These are phyloP conservation scores for Eleusine indica DNA, from an alignment of 176 grass and related monocot species.

Conservation along the genomic window DNA sequence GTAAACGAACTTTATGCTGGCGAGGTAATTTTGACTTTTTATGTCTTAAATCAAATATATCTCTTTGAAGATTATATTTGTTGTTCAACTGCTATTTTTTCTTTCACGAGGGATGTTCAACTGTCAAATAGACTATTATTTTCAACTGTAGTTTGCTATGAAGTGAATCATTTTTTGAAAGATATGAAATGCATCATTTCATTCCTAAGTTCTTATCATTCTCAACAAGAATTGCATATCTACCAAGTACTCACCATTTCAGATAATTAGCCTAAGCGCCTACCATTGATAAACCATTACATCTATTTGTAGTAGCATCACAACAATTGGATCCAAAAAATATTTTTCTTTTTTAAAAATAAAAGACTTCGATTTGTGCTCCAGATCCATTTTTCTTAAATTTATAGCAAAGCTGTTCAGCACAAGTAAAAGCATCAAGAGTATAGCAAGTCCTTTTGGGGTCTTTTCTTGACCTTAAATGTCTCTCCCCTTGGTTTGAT, in stretches of 20 bases:
- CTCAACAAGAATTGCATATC: neutral
- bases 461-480: neutral
- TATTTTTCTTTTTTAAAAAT: neutral
- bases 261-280: neutral
- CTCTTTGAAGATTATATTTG: neutral
- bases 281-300: neutral
- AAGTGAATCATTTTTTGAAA: neutral
- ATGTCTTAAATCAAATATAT: constrained; percentile 19
- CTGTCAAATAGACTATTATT: constrained; percentile 4
- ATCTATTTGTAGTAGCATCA: neutral
- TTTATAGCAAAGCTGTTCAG: neutral
- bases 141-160: constrained; percentile 15
- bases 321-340: neutral
- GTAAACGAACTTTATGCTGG: constrained; percentile 78
- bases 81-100: constrained; percentile 15
- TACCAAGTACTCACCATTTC: constrained; percentile 3
- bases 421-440: neutral
- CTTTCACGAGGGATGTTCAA: constrained; percentile 2
- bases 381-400: neutral
- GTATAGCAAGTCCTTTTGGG: neutral
- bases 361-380: neutral
- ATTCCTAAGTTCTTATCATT: neutral
- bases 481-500: neutral
- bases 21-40: constrained; percentile 68
- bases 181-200: neutral